Evolutionary conservation across 331 rosid species (phyloP), one percentile per base, ranked within the genome.

Genomic region (Malus hybrid): DNA sequence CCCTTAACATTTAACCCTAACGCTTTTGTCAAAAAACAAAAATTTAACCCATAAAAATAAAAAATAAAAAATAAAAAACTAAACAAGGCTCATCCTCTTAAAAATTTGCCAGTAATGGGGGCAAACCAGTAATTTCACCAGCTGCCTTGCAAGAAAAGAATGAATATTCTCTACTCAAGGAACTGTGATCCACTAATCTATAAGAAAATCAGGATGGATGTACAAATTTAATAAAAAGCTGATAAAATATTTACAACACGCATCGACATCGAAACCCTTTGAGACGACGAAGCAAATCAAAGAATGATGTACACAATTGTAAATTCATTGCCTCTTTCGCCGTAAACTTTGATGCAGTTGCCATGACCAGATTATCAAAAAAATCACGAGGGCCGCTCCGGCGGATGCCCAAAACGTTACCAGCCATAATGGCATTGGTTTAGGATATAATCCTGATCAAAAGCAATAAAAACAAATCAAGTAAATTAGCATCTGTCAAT

Each of bases 371-470:
- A 87, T 68, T 28, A 83, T 26, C 77, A 95, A 68, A 83, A 90
- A 86, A 75, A 81, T 14, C 63, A 90, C 28, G 67, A 92, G 84
- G 6, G 73, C 77, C 36, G 62, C 84, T 77, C 96, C 97, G 32
- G 80, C 76, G 2, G 87, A 80, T 44, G 80, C 74, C 99, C 99
- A 95, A 66, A 90, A 86, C 13, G 85, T 73, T 75, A 80, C 85
- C 71, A 95, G 76, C 97, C 99, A 92, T 30, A 86, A 65, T 18
- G 97, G 97, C 99, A 95, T 95, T 66, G 96, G 58, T 66, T 89
- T 95, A 0, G 96, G 97, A 82, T 95, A 95, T 75, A 95, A 82
- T 16, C 97, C 99, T 95, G 86, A 71, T 2, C 56, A 15, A 0
- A 24, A 33, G 36, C 33, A 44, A 69, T 20, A 19, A 58, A 3